phyloP scores from a whole-genome alignment of 2,329 filamentous ascomycete species.

The Eutypa lata region DNA sequence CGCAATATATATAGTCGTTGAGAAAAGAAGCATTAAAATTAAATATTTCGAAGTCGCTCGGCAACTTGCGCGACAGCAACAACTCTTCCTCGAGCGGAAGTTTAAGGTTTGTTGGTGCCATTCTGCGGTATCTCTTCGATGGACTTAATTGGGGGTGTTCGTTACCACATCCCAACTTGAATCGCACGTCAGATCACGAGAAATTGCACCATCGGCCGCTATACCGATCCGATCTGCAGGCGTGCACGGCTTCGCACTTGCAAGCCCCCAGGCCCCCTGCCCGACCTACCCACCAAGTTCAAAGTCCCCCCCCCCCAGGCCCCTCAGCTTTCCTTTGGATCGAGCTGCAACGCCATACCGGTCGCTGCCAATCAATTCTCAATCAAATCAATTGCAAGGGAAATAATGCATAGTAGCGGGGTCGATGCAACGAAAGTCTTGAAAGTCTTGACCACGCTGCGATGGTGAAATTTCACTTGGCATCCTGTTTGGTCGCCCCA shows the following conservation, averaged over 20 bases:
- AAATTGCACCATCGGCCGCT: conserved; percentile 56
- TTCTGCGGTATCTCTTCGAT: conserved; percentile 8
- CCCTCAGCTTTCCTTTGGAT: neutral
- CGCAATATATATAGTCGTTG: conserved; percentile 21
- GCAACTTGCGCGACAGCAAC: neutral
- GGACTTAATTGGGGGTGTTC: conserved; percentile 20
- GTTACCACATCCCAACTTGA: conserved; percentile 11
- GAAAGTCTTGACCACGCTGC: neutral
- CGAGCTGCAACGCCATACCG: neutral
- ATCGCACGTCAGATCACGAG: conserved; percentile 49
- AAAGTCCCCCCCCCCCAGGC: too few relatives aligned
- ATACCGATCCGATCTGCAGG: conserved; percentile 24
- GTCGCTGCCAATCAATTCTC: neutral
- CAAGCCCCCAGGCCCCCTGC: conserved; percentile 10
- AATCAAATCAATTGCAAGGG: neutral
- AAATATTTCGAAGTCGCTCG: conserved; percentile 5
- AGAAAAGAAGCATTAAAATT: conserved; percentile 16
- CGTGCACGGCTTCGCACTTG: conserved; percentile 13
- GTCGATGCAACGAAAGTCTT: neutral
- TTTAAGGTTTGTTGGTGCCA: neutral
- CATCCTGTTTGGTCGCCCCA: neutral
- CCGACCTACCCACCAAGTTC: conserved; percentile 16
- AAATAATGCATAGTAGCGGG: neutral
- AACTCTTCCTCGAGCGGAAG: neutral
- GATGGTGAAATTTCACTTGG: too few relatives aligned